Conservation (phyloP, 2,329 filamentous ascomycete species). For the Calonectria fujianensis region DNA sequence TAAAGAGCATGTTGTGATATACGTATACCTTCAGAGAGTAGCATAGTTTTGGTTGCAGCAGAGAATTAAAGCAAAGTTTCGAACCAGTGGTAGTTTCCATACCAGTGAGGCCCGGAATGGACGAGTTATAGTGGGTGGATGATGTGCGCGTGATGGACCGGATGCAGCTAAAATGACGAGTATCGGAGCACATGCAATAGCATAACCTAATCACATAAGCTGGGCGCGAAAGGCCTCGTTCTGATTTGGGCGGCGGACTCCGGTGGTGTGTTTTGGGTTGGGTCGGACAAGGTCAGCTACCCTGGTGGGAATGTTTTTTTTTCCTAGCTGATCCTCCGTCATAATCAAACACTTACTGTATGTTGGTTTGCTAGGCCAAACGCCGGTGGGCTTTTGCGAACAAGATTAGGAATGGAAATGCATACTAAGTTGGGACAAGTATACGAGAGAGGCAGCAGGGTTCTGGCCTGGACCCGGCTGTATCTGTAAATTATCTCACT, state of each 20-base stretch:
- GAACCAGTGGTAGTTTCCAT: slow-evolving; percentile 33
- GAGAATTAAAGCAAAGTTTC: slow-evolving; percentile 26
- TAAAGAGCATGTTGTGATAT: slow-evolving; percentile 31
- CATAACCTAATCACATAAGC: slow-evolving; percentile 36
- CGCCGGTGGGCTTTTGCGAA: slow-evolving; percentile 3
- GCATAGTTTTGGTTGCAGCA: slow-evolving; percentile 29
- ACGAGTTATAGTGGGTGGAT: slow-evolving; percentile 10
- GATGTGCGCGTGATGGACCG: slow-evolving; percentile 26
- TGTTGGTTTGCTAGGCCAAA: slow-evolving; percentile 17
- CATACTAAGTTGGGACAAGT: slow-evolving; percentile 25
- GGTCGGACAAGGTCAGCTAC: slow-evolving; percentile 24
- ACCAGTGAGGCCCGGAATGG: slow-evolving; percentile 9
- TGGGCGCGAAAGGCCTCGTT: slow-evolving; percentile 22
- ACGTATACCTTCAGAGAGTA: slow-evolving; percentile 27
- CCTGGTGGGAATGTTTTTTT: slow-evolving; percentile 19
- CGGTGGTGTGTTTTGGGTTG: slow-evolving; percentile 33
- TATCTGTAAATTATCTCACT: slow-evolving; percentile 21
- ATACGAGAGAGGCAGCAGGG: slow-evolving; percentile 28
- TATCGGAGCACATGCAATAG: slow-evolving; percentile 35
- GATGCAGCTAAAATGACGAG: slow-evolving; percentile 36
- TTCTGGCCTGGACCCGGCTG: slow-evolving; percentile 19
- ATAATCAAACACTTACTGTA: not conserved
- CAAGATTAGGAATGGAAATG: slow-evolving; percentile 21
- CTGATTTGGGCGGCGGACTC: slow-evolving; percentile 23
- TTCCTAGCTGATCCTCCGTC: not conserved